These are phyloP conservation scores for Phaeosphaeria sp. DNA, from an alignment of 2,329 filamentous ascomycete species.

Conservation along the genomic window DNA sequence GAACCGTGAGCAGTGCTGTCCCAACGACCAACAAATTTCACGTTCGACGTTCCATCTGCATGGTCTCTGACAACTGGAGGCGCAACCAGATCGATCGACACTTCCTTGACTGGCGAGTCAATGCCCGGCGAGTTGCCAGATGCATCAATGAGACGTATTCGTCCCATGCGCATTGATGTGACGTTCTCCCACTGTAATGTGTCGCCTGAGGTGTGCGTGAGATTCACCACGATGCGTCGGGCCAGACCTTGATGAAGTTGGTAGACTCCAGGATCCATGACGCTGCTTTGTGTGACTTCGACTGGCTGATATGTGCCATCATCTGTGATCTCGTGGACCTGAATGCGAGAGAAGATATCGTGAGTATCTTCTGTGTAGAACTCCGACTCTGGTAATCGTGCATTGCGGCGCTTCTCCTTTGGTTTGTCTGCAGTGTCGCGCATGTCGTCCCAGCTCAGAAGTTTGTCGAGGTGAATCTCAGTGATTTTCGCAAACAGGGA, in stretches of 20 bases:
- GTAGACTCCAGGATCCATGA: constrained; percentile 86
- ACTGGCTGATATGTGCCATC: constrained; percentile 89
- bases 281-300: constrained; percentile 85
- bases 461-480: constrained; percentile 92
- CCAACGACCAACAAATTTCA: constrained; percentile 92
- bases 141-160: constrained; percentile 82
- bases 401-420: constrained; percentile 65
- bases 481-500: constrained; percentile 92
- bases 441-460: constrained; percentile 99
- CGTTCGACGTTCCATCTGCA: constrained; percentile 85
- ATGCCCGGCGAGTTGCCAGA: constrained; percentile 85
- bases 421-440: constrained; percentile 70
- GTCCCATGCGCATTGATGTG: constrained; percentile 76
- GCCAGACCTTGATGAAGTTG: constrained; percentile 96
- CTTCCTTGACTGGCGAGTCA: constrained; percentile 72
- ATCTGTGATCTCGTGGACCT: constrained; percentile 91
- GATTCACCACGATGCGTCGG: constrained; percentile 80
- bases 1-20: constrained; percentile 93
- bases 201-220: constrained; percentile 92
- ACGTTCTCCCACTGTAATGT: constrained; percentile 88
- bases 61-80: constrained; percentile 83
- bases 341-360: constrained; percentile 85
- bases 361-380: constrained; percentile 94
- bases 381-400: constrained; percentile 86
- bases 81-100: constrained; percentile 77